Conservation (phyloP, 1,284 basidiomycete genomes). For the Schizophyllum amplum region DNA sequence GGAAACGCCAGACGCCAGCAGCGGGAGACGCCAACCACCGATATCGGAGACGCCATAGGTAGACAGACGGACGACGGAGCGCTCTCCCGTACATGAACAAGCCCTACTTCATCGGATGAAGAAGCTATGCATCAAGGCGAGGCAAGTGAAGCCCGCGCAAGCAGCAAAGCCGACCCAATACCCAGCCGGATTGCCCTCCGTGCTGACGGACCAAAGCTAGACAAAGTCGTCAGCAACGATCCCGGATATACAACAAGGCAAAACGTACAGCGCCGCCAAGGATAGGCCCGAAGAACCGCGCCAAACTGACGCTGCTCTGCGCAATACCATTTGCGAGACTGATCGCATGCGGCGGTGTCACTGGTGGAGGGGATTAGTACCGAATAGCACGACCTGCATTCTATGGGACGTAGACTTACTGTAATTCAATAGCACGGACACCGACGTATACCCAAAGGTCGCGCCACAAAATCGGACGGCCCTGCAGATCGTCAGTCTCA, state of each 20-base stretch:
- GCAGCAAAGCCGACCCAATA: constrained; percentile 68
- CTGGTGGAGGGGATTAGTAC: constrained; percentile 27
- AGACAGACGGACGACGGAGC: too few species aligned
- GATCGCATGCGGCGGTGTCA: constrained; percentile 72
- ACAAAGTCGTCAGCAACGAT: constrained; percentile 6
- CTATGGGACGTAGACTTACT: constrained; percentile 37
- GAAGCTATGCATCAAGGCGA: constrained; percentile 64
- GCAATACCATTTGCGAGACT: constrained; percentile 76
- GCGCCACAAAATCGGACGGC: constrained; percentile 69
- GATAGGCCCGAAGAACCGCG: constrained; percentile 69
- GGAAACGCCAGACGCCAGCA: too few species aligned
- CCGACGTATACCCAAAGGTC: constrained; percentile 73
- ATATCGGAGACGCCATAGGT: too few species aligned
- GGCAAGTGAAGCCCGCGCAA: constrained; percentile 49
- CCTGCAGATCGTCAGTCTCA: constrained; percentile 28
- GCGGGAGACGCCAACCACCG: too few species aligned
- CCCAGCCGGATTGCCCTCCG: constrained; percentile 57
- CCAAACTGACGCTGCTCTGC: constrained; percentile 77
- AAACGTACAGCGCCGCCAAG: constrained; percentile 68
- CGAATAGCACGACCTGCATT: background rate
- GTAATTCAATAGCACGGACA: constrained; percentile 75
- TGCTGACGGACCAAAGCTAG: constrained; percentile 72
- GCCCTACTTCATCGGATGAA: constrained; percentile 48
- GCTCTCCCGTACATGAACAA: too few species aligned
- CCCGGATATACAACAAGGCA: background rate